Evolutionary conservation across 228 moss, liverwort and hornwort genomes (phyloP).

Genomic region (Sphagnum magellanicum): DNA sequence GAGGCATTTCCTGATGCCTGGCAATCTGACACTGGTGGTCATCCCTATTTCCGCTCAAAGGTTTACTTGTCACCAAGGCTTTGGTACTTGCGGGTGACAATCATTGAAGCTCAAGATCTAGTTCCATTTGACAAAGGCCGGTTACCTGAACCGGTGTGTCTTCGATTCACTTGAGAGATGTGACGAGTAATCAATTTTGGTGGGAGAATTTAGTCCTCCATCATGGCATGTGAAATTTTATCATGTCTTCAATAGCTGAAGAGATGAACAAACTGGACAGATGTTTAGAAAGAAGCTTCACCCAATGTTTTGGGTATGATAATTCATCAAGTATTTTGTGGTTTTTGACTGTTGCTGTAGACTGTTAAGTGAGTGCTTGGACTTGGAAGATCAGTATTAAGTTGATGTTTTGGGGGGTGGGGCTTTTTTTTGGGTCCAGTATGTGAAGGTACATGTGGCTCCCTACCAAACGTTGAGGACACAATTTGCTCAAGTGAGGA

Average conservation of each 20-base stretch:
- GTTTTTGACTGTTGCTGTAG: too few relatives aligned
- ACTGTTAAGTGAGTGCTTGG: too few relatives aligned
- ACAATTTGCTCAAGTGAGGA: constrained; percentile 28
- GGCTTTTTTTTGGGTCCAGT: constrained; percentile 8
- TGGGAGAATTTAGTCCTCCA: too few relatives aligned
- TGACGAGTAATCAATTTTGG: too few relatives aligned
- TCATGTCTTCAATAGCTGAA: too few relatives aligned
- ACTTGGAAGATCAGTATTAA: too few relatives aligned
- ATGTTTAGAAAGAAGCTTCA: too few relatives aligned
- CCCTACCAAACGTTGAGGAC: constrained; percentile 58
- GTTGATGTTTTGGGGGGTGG: too few relatives aligned
- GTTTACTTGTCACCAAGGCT: constrained; percentile 75
- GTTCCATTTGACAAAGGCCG: constrained; percentile 40
- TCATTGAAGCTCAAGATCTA: constrained; percentile 85
- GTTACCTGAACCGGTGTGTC: constrained; percentile 54
- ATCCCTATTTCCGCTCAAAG: constrained; percentile 55
- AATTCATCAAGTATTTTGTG: too few relatives aligned
- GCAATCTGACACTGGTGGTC: constrained; percentile 78
- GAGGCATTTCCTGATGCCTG: constrained; percentile 83
- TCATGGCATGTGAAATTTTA: too few relatives aligned
- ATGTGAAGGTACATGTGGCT: constrained; percentile 61
- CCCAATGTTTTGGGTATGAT: too few relatives aligned
- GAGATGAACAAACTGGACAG: too few relatives aligned
- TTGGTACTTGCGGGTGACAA: constrained; percentile 72
- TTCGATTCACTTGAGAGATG: neutral